Conservation (phyloP, 768 basidiomycete species). For the Amanita pallidorosea region DNA sequence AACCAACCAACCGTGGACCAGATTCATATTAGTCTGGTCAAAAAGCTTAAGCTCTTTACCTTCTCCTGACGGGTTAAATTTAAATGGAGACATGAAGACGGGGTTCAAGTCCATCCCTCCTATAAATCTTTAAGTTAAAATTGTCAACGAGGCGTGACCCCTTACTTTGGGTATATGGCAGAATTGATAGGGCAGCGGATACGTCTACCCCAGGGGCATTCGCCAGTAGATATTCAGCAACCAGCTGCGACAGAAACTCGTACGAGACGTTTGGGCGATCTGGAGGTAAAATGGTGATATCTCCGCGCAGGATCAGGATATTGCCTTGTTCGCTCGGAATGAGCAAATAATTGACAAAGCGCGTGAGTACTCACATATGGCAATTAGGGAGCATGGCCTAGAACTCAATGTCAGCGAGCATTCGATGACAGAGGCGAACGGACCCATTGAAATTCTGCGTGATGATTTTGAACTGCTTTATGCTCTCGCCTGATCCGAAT, state of each 20-base stretch:
- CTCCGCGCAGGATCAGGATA: slow-evolving; percentile 76
- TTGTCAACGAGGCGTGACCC: slow-evolving; percentile 15
- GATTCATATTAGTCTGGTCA: slow-evolving; percentile 64
- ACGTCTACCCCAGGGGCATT: slow-evolving; percentile 51
- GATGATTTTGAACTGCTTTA: slow-evolving; percentile 45
- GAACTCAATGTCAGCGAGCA: slow-evolving; percentile 4
- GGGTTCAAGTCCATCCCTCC: slow-evolving; percentile 90
- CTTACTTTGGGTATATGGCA: slow-evolving; percentile 69
- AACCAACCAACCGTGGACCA: slow-evolving; percentile 89
- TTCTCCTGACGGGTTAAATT: slow-evolving; percentile 55
- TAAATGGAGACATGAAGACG: slow-evolving; percentile 56
- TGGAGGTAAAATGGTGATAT: slow-evolving; percentile 61
- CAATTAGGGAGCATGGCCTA: slow-evolving; percentile 88
- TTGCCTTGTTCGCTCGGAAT: slow-evolving; percentile 44
- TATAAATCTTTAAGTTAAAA: slow-evolving; percentile 14
- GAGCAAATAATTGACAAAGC: background rate
- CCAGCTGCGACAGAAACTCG: slow-evolving; percentile 71
- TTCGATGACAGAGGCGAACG: slow-evolving; percentile 14
- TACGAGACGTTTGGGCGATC: slow-evolving; percentile 69
- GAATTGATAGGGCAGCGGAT: slow-evolving; percentile 60
- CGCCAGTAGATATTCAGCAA: slow-evolving; percentile 72
- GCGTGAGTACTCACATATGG: slow-evolving; percentile 50
- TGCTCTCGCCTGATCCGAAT: slow-evolving; percentile 27
- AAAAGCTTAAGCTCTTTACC: slow-evolving; percentile 82
- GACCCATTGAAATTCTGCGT: slow-evolving; percentile 83